Percentiles rank a stretch among this genome's conserved stretches.
These are phyloP conservation scores for Fusarium penzigii DNA, from an alignment of 2,329 filamentous ascomycete species.

Conservation along the genomic window DNA sequence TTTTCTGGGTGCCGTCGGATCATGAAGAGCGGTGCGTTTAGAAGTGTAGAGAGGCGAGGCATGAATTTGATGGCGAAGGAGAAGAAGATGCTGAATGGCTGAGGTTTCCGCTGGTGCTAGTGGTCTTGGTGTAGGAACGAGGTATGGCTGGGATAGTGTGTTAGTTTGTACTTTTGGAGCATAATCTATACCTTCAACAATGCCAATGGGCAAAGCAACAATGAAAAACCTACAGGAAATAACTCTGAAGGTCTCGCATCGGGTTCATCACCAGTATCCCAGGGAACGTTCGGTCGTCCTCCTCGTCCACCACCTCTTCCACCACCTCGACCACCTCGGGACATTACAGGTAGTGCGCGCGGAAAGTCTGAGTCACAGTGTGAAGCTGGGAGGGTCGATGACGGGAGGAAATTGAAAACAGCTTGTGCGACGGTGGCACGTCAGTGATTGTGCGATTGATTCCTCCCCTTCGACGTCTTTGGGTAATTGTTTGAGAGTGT, in stretches of 20 bases:
- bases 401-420: not conserved
- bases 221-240: slow-evolving; percentile 49
- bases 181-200: not conserved
- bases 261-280: slow-evolving; percentile 55
- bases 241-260: slow-evolving; percentile 60
- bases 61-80: slow-evolving; percentile 59
- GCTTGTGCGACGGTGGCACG: not conserved
- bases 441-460: slow-evolving; percentile 12
- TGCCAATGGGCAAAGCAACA: not conserved
- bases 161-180: not conserved
- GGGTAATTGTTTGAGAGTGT: slow-evolving; percentile 20
- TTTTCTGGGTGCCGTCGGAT: slow-evolving; percentile 42
- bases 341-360: slow-evolving; percentile 40
- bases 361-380: not conserved
- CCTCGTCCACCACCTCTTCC: slow-evolving; percentile 49
- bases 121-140: slow-evolving; percentile 46
- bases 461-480: not conserved
- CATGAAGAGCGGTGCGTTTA: slow-evolving; percentile 44
- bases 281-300: slow-evolving; percentile 50
- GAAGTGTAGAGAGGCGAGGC: slow-evolving; percentile 58
- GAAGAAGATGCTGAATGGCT: slow-evolving; percentile 53
- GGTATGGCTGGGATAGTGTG: slow-evolving; percentile 45
- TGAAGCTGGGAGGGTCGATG: not conserved
- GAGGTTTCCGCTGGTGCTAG: slow-evolving; percentile 47
- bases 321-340: slow-evolving; percentile 54